Evolutionary conservation across 352 stramenopile species (phyloP).

Genomic region (Phytophthora uliginosa): DNA sequence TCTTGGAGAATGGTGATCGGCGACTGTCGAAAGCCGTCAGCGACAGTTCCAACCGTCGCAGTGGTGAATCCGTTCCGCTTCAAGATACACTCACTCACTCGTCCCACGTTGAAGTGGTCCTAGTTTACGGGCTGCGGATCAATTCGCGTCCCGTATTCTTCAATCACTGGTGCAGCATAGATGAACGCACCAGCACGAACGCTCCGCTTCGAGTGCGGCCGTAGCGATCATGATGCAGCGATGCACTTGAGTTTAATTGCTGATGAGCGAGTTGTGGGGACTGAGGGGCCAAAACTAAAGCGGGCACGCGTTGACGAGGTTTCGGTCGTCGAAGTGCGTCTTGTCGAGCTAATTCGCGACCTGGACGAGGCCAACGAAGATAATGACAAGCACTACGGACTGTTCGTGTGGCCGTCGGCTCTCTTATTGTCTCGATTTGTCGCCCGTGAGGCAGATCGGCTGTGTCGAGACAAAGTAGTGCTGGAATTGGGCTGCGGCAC

Average conservation of each 20-base stretch:
- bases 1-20: conserved; percentile 9
- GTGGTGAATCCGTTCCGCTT: conserved; percentile 15
- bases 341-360: conserved; percentile 70
- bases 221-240: neutral
- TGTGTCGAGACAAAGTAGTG: conserved; percentile 54
- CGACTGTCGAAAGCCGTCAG: conserved; percentile 31
- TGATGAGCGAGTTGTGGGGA: neutral
- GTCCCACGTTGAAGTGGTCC: conserved; percentile 29
- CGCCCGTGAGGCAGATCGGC: conserved; percentile 32
- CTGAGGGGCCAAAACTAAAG: conserved; percentile 23
- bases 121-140: conserved; percentile 14
- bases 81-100: conserved; percentile 24
- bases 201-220: conserved; percentile 27
- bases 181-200: conserved; percentile 28
- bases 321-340: conserved; percentile 42
- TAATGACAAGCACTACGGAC: conserved; percentile 62
- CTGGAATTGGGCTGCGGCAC: conserved; percentile 78
- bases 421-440: conserved; percentile 64
- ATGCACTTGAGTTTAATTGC: neutral
- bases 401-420: conserved; percentile 78
- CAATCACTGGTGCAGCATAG: conserved; percentile 13
- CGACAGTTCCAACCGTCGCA: conserved; percentile 30
- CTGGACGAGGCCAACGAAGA: conserved; percentile 48
- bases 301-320: conserved; percentile 20
- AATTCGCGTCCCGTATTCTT: conserved; percentile 29